phyloP scores from a whole-genome alignment of 2,329 filamentous ascomycete species.

The Colletotrichum lupini region DNA sequence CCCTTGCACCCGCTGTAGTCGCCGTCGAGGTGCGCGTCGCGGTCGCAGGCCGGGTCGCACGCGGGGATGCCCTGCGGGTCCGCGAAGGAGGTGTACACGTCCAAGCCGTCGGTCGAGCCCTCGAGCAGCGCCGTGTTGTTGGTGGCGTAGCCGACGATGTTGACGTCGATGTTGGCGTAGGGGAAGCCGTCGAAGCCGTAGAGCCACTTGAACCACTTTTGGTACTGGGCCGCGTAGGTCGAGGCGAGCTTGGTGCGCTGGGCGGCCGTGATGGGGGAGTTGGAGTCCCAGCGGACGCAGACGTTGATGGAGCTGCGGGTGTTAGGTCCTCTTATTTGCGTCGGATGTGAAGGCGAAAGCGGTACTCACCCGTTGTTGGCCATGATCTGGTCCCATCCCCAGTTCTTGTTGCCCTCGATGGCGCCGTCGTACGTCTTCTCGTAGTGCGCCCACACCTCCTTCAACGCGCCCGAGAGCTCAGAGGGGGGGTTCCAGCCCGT shows the following conservation, averaged over 20 bases:
- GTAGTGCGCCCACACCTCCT: constrained; percentile 46
- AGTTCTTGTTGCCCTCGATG: constrained; percentile 43
- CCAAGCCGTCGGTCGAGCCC: constrained; percentile 47
- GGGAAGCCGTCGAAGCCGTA: constrained; percentile 57
- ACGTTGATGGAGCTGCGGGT: constrained; percentile 44
- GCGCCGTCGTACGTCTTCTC: constrained; percentile 40
- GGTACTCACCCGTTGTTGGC: constrained; percentile 36
- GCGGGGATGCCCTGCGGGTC: constrained; percentile 53
- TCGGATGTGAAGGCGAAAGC: too few species aligned
- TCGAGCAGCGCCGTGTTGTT: constrained; percentile 48
- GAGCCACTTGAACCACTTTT: constrained; percentile 55
- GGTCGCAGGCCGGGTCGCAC: constrained; percentile 52
- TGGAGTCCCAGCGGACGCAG: constrained; percentile 58
- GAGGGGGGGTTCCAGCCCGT: constrained; percentile 43
- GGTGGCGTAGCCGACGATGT: constrained; percentile 57
- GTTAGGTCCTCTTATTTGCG: not conserved
- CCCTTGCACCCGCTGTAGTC: constrained; percentile 52
- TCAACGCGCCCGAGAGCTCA: constrained; percentile 38
- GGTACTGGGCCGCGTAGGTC: constrained; percentile 47
- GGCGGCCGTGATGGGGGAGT: constrained; percentile 46
- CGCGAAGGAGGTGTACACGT: constrained; percentile 51
- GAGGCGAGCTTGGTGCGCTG: constrained; percentile 50
- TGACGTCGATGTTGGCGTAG: constrained; percentile 49
- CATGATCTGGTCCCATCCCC: constrained; percentile 47
- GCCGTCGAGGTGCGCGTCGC: constrained; percentile 54